Base-by-base conservation (phyloP, 2,329 filamentous ascomycete species). In the Paecilomyces niveus region DNA sequence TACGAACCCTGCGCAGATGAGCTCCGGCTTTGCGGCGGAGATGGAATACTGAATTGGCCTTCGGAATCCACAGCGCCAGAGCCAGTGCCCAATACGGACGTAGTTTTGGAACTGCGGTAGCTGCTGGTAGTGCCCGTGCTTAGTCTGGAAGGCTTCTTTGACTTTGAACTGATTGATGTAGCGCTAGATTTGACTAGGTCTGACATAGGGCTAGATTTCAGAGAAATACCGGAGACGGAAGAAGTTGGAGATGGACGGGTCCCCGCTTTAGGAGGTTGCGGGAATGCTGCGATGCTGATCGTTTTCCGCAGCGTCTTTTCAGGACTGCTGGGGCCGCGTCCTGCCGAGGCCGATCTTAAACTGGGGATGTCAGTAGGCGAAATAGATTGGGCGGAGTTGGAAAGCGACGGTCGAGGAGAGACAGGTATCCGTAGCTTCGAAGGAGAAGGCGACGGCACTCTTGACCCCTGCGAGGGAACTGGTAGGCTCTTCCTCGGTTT, bases 1-100 rank as follows among this genome's bases (percentile, higher is more conserved):
- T 95, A 95, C 0, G 92, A 97, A 60, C 90, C 92, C 71, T 96
- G 89, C 0, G 92, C 90, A 26, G 93, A 97, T 26, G 93, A 96
- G 70, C 89, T 95, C 63, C 92, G 84, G 72, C 93, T 97, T 65
- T 93, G 90, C 0, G 92, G 86, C 5, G 90, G 90, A 3, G 92
- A 96, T 3, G 88, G 85, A 18, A 92, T 80, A 70, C 88, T 92
- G 59, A 90, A 85, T 39, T 91, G 80, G 24, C 88, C 88, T 66
- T 92, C 89, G 0, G 88, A 89, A 67, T 86, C 87, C 65, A 88
- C 83, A 29, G 84, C 91, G 54, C 86, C 88, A 64, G 94, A 90
- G 45, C 85, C 89, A 58, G 85, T 89, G 22, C 88, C 88, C 31
- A 95, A 78, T 22, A 96, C 76, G 67, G 89, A 95, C 1, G 90